Evolutionary conservation across 495 filamentous ascomycete species (phyloP), one percentile per base, ranked within the genome.

Genomic region (Talaromyces nanjingensis): DNA sequence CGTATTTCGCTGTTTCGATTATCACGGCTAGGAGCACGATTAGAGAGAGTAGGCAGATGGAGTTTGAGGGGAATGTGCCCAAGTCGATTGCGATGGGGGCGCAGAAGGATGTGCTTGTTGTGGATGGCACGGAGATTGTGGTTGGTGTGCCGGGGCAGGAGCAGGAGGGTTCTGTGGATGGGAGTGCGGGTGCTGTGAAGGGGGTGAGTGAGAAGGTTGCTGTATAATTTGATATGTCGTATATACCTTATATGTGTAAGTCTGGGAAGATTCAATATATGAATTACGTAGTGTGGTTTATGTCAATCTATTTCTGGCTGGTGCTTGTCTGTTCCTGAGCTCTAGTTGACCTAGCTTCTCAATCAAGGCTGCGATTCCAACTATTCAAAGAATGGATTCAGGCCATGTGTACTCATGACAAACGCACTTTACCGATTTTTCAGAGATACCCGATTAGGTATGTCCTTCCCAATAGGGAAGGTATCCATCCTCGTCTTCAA

Each of bases 161-260:
- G 34, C 27, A 58, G 12, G 63, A 20, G 27, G 55, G 52, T 9
- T 58, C 63, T 45, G 70, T 62, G 9, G 18, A 54, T 54, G 52
- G 24, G 52, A 54, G 42, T 45, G 16, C 18, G 14, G 70, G 65
- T 22, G n/a, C 69, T 33, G 67, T 65, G 27, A 71, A 68, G 47
- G 64, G 69, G 3, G 42, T 39, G 7, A 72, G 65, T 27, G 69
- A 62, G 29, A 64, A 67, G 61, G 60, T 72, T 1, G 67, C 67
- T 54, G 47, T 72, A 33, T 71, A 59, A 24, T 27, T 45, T n/a
- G n/a, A n/a, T n/a, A n/a, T n/a, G n/a, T n/a, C n/a, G n/a, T n/a
- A n/a, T n/a, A n/a, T n/a, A n/a, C n/a, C n/a, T n/a, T n/a, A n/a
- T n/a, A n/a, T n/a, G n/a, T n/a, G n/a, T n/a, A n/a, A n/a, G 4